Evolutionary conservation across 2,329 filamentous ascomycete species (phyloP).

Genomic region (Torrubiella hemipterigena): DNA sequence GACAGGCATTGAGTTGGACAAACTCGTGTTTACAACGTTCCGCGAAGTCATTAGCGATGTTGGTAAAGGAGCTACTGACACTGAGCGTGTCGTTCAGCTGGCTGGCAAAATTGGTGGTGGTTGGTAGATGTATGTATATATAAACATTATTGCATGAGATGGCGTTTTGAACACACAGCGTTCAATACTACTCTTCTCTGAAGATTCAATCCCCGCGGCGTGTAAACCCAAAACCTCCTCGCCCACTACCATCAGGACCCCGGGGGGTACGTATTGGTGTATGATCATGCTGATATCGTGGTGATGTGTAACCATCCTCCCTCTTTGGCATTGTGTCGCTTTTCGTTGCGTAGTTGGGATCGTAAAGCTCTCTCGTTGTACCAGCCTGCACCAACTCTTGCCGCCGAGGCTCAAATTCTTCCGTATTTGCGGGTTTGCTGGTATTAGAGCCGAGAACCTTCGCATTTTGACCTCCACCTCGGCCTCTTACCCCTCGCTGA

Average conservation of each 20-base stretch:
- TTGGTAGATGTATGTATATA: conserved; percentile 48
- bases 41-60: conserved; percentile 91
- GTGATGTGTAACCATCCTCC: conserved; percentile 29
- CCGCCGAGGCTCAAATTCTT: conserved; percentile 17
- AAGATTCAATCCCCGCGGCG: conserved; percentile 54
- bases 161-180: no score
- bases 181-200: no score
- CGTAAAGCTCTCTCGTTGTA: conserved; percentile 55
- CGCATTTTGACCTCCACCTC: conserved; percentile 30
- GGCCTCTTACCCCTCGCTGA: conserved; percentile 34
- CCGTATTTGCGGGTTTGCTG: conserved; percentile 13
- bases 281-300: conserved; percentile 51
- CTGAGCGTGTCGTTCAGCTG: conserved; percentile 75
- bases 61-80: conserved; percentile 62
- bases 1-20: conserved; percentile 59
- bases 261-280: conserved; percentile 62
- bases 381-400: conserved; percentile 17
- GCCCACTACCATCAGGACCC: conserved; percentile 66
- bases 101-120: conserved; percentile 87
- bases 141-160: no score
- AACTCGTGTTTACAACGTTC: conserved; percentile 74
- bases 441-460: conserved; percentile 23
- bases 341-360: conserved; percentile 59
- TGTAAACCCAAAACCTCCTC: conserved; percentile 68
- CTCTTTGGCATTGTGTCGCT: conserved; percentile 39